These are phyloP conservation scores for Clitoria ternatea DNA, from an alignment of 306 rosid species.

Conservation along the genomic window DNA sequence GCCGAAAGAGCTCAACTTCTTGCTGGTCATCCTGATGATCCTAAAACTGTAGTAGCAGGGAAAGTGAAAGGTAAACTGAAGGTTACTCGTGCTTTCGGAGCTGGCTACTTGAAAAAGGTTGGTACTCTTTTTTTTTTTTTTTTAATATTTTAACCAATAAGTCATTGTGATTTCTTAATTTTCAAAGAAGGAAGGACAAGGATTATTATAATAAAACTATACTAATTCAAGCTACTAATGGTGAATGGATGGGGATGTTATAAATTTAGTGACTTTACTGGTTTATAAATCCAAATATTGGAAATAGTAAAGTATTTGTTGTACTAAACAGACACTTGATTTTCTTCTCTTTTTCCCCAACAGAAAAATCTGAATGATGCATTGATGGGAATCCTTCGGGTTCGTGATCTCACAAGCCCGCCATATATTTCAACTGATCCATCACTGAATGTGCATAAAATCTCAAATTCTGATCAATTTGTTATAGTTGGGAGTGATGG, in stretches of 20 bases:
- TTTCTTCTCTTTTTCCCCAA: neutral
- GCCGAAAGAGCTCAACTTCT: slow-evolving; percentile 61
- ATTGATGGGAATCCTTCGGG: slow-evolving; percentile 94
- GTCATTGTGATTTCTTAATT: neutral
- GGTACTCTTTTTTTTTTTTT: slow-evolving; percentile 6
- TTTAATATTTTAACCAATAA: neutral
- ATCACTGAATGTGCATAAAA: slow-evolving; percentile 70
- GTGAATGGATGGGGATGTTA: slow-evolving; percentile 28
- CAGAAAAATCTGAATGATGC: slow-evolving; percentile 93
- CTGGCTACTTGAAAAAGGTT: slow-evolving; percentile 97
- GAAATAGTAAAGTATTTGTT: neutral
- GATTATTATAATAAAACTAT: neutral
- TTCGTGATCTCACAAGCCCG: slow-evolving; percentile 79
- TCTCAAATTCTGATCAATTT: slow-evolving; percentile 72
- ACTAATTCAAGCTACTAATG: neutral
- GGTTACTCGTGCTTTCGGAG: slow-evolving; percentile 97
- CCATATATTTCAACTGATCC: slow-evolving; percentile 90
- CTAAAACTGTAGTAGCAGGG: slow-evolving; percentile 56
- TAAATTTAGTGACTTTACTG: neutral
- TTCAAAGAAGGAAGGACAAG: neutral
- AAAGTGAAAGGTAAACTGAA: slow-evolving; percentile 93
- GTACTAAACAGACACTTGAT: neutral
- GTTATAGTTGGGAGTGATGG: slow-evolving; percentile 94
- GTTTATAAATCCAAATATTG: neutral
- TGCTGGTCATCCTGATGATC: slow-evolving; percentile 81